Base-by-base conservation (phyloP, 1,284 basidiomycete species). In the Trametes pubescens region DNA sequence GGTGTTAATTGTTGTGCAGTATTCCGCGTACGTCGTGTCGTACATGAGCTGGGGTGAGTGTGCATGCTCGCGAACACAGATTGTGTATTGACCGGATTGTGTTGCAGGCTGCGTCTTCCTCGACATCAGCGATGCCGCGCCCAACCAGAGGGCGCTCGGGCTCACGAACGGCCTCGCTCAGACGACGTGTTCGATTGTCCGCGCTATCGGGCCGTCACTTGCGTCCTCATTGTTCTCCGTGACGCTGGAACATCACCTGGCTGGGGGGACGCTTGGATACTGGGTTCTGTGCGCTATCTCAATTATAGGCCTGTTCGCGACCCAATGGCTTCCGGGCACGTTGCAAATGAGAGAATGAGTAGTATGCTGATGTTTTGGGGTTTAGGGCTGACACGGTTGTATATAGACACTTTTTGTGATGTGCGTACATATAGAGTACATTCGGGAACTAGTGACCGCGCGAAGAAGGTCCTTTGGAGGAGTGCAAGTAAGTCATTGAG, bases 131-230 rank as follows among this genome's bases (percentile, higher is more conserved):
- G 81, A 81, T 7, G 80, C 86, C 14, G 80, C 87, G 0, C 88
- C 88, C 0, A 86, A 86, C 59, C 80, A 80, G 35, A 81, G 82
- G 3, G 85, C 86, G 6, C 79, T 94, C 14, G 93, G 93, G 16
- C 85, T 90, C 18, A 91, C 90, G 21, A 94, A 93, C 71, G 92
- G 91, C 5, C 49, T 76, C 22, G 74, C 71, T 16, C 74, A 76
- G 54, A 66, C 72, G 29, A 69, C 71, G n/a, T 72, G 72, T 9
- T 75, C 82, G 10, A 77, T 80, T 47, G 76, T 79, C 24, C 84
- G 93, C 43, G 84, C 90, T 24, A 81, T 94, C 65, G 92, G 91
- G 4, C 92, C 93, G 3, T 85, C 86, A 1, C 74, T 80, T 9
- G 78, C 86, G 0, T 86, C 85, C 53, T 89, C 88, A 26, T 77